These are phyloP conservation scores for Stagonosporopsis rhizophila DNA, from an alignment of 2,329 filamentous ascomycete genomes.

Conservation along the genomic window DNA sequence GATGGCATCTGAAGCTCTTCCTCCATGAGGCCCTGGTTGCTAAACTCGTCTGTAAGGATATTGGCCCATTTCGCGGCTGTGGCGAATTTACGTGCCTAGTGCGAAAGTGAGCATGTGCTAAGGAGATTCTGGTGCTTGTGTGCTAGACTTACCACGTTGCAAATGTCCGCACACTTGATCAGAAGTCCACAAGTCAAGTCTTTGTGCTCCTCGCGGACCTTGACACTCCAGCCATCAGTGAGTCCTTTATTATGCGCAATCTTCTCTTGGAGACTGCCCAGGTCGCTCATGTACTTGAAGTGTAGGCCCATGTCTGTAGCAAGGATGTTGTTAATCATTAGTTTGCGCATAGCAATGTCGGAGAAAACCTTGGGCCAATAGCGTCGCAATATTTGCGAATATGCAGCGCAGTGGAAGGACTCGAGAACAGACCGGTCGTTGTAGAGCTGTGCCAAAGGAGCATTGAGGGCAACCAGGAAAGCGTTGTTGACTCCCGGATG, in stretches of 20 bases:
- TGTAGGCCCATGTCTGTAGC: slow-evolving; percentile 98
- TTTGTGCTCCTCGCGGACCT: slow-evolving; percentile 77
- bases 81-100: slow-evolving; percentile 71
- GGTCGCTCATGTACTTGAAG: slow-evolving; percentile 93
- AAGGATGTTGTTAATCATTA: slow-evolving; percentile 97
- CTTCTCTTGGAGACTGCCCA: slow-evolving; percentile 81
- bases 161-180: slow-evolving; percentile 98
- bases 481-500: slow-evolving; percentile 98
- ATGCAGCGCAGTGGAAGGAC: slow-evolving; percentile 96
- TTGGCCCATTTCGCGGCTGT: slow-evolving; percentile 88
- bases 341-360: slow-evolving; percentile 78
- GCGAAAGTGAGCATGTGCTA: neutral
- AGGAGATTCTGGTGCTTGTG: neutral
- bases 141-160: slow-evolving; percentile 72
- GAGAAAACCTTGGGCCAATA: slow-evolving; percentile 88
- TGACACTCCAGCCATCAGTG: slow-evolving; percentile 77
- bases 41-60: slow-evolving; percentile 94
- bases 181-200: slow-evolving; percentile 86
- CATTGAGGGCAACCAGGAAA: slow-evolving; percentile 89
- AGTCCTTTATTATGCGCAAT: slow-evolving; percentile 69
- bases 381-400: slow-evolving; percentile 90
- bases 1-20: slow-evolving; percentile 84
- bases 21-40: slow-evolving; percentile 92
- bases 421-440: slow-evolving; percentile 97
- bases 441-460: slow-evolving; percentile 91